Percentiles rank a stretch among this genome's conserved stretches.
These are phyloP conservation scores for Lipomyces anomalus DNA, from an alignment of 805 yeast species.

Conservation along the genomic window DNA sequence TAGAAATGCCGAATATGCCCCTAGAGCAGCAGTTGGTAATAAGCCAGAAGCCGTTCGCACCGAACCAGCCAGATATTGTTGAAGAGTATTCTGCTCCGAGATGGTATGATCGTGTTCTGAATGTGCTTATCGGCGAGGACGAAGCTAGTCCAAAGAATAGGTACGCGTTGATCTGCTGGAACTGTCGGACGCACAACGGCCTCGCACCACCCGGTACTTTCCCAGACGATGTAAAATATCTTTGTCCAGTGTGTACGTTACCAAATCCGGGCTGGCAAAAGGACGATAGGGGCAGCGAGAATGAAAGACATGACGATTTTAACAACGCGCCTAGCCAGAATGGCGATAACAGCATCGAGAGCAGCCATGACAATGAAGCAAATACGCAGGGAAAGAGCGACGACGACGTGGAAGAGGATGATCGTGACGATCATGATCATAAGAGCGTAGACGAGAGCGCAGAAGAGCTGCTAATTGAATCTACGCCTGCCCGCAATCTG, in stretches of 20 bases:
- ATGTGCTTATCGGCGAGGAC: constrained; percentile 52
- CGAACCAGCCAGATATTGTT: constrained; percentile 8
- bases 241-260: constrained; percentile 61
- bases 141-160: constrained; percentile 55
- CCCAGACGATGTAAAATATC: constrained; percentile 48
- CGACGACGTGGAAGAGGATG: too few species aligned
- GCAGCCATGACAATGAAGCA: too few species aligned
- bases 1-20: neutral
- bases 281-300: too few species aligned
- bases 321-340: too few species aligned
- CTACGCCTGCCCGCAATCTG: too few species aligned
- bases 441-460: too few species aligned
- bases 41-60: constrained; percentile 5
- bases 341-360: too few species aligned
- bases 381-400: too few species aligned
- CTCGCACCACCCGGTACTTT: constrained; percentile 65
- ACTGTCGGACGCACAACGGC: constrained; percentile 71
- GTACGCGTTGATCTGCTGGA: constrained; percentile 64
- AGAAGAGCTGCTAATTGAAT: too few species aligned
- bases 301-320: too few species aligned
- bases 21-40: constrained; percentile 3
- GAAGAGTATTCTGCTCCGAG: constrained; percentile 21
- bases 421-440: too few species aligned
- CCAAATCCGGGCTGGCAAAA: constrained; percentile 25
- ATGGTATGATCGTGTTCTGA: constrained; percentile 42